Conservation (phyloP, 176 grass and related monocot genomes). For the Echinochloa phyllopogon region DNA sequence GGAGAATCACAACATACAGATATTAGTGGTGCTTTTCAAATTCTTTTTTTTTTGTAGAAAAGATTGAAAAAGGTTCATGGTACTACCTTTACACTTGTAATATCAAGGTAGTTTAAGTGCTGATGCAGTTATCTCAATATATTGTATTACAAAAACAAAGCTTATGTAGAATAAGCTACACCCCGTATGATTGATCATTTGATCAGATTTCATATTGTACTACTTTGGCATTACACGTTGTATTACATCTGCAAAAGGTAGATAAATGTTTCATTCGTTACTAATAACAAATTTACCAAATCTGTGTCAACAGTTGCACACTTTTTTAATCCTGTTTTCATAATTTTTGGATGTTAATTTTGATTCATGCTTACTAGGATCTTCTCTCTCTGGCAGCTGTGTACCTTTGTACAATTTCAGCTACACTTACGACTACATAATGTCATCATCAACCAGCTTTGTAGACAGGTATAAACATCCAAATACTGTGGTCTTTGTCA, state of each 20-base stretch:
- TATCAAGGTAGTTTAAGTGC: background rate
- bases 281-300: background rate
- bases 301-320: background rate
- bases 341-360: slow-evolving; percentile 42
- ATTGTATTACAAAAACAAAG: background rate
- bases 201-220: background rate
- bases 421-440: slow-evolving; percentile 95
- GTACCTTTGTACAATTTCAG: slow-evolving; percentile 96
- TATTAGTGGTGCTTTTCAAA: background rate
- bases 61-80: background rate
- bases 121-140: background rate
- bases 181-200: background rate
- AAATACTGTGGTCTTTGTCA: slow-evolving; percentile 14
- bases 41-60: background rate
- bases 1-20: background rate
- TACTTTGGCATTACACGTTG: background rate
- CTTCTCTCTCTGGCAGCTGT: slow-evolving; percentile 82
- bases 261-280: background rate
- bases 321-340: background rate
- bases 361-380: slow-evolving; percentile 50
- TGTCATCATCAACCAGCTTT: slow-evolving; percentile 94
- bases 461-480: slow-evolving; percentile 83
- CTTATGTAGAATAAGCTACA: background rate
- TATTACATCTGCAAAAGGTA: background rate
- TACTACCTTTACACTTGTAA: slow-evolving; percentile 1